Base-by-base conservation (phyloP, 2,329 filamentous ascomycete genomes). In the Xylariaceae sp. region DNA sequence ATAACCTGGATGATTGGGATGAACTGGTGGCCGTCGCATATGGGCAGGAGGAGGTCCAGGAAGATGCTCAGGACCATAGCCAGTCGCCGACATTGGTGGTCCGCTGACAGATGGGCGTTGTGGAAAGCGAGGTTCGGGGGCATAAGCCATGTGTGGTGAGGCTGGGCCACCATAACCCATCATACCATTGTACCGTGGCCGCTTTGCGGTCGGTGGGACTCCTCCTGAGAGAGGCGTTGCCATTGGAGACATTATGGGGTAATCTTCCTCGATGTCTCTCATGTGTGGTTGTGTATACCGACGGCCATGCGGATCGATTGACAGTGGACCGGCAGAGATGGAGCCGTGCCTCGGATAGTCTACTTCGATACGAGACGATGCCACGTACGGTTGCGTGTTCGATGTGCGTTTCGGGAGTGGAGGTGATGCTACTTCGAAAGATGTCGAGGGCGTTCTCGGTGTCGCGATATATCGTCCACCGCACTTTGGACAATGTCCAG, bases 401-500 rank as follows among this genome's bases (percentile, higher is more conserved):
- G 46, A 31, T 11, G 52, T 44, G n/a, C 52, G 53, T 45, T 57
- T 60, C 22, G 58, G 41, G 10, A 48, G 46, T 10, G 63, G 57
- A 6, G 65, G 59, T 3, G 69, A 64, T 3, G 71, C 66, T 3
- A 65, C 67, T 15, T 66, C 61, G 47, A 73, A 72, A 1, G 77
- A 73, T 2, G 73, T 77, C 14, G 70, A 77, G 0, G 83, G 81
- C 9, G 82, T 84, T 36, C 76, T 75, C 1, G 83, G 81, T 6
- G 82, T 81, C 45, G 78, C 77, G 60, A 85, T 82, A 62, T 77
- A 83, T 11, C 82, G 75, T 11, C 87, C 87, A 52, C 85, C 83
- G 58, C 88, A 91, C 73, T 84, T 89, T 32, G 76, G 73, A 64
- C 88, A 92, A 56, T 80, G 75, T 19, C 72, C 71, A n/a, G 75